phyloP scores from a whole-genome alignment of 768 basidiomycete species.

The Naganishia vaughanmartiniae region DNA sequence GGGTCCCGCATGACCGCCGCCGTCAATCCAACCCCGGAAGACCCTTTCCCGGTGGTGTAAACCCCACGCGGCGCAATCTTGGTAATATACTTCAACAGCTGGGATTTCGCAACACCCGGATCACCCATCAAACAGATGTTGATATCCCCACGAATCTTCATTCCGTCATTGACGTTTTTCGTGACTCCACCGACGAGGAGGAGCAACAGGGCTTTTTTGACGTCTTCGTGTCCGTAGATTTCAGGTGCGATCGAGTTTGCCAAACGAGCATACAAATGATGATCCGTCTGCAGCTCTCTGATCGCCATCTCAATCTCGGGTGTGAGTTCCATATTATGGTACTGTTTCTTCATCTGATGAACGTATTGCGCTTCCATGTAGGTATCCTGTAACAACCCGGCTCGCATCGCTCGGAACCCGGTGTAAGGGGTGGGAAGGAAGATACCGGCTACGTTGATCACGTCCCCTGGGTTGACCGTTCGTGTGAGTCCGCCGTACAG shows the following conservation, averaged over 20 bases:
- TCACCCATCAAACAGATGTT: slow-evolving; percentile 99
- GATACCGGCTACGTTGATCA: slow-evolving; percentile 90
- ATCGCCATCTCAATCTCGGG: slow-evolving; percentile 74
- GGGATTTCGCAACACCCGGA: slow-evolving; percentile 93
- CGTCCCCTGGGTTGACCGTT: slow-evolving; percentile 89
- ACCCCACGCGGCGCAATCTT: slow-evolving; percentile 97
- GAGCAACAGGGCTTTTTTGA: slow-evolving; percentile 91
- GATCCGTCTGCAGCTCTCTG: slow-evolving; percentile 66
- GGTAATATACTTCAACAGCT: slow-evolving; percentile 83
- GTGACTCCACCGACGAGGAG: slow-evolving; percentile 94
- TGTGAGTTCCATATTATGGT: slow-evolving; percentile 88
- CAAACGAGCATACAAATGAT: slow-evolving; percentile 78
- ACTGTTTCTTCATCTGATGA: slow-evolving; percentile 94
- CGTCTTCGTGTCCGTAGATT: slow-evolving; percentile 95
- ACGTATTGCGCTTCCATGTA: slow-evolving; percentile 90
- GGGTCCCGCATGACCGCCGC: slow-evolving; percentile 99
- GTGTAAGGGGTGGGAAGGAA: slow-evolving; percentile 98
- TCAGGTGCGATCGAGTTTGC: slow-evolving; percentile 95
- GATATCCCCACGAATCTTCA: slow-evolving; percentile 97
- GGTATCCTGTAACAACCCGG: slow-evolving; percentile 93
- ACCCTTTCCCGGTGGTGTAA: slow-evolving; percentile 97
- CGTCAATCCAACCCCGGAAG: slow-evolving; percentile 96
- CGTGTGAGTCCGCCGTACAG: slow-evolving; percentile 85
- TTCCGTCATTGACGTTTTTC: slow-evolving; percentile 90
- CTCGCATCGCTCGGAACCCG: slow-evolving; percentile 93